A percentile compares a stretch with the other conserved stretches of the same genome.
These are phyloP conservation scores for Colletotrichum kahawae DNA, from an alignment of 2,329 filamentous ascomycete genomes.

Conservation along the genomic window DNA sequence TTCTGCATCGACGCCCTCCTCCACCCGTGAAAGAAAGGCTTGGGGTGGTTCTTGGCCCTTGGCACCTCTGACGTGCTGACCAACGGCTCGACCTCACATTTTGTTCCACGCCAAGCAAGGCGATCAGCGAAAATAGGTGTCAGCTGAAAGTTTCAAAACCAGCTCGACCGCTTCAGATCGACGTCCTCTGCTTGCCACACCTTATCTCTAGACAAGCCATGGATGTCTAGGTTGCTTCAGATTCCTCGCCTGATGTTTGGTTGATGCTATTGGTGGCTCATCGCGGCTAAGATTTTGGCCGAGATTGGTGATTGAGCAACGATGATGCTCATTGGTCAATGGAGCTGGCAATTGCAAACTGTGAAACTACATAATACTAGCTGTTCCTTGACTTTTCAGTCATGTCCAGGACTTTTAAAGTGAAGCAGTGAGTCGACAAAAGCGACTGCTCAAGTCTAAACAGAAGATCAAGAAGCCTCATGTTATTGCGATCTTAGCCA, in stretches of 20 bases:
- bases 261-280: not conserved
- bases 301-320: not conserved
- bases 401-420: not conserved
- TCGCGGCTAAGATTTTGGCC: not conserved
- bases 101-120: not conserved
- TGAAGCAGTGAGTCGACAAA: not conserved
- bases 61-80: not conserved
- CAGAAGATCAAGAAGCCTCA: not conserved
- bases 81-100: not conserved
- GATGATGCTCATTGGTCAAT: not conserved
- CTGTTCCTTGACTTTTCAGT: not conserved
- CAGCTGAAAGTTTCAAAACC: not conserved
- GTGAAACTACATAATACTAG: not conserved
- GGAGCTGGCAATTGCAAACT: rapidly evolving
- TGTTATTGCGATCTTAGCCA: not conserved
- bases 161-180: not conserved
- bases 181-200: not conserved
- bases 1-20: constrained; percentile 9
- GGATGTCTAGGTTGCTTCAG: not conserved
- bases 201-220: not conserved
- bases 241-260: not conserved
- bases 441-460: not conserved
- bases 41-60: constrained; percentile 11
- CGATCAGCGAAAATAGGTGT: not conserved
- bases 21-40: constrained; percentile 3